Evolutionary conservation across 2,329 filamentous ascomycete species (phyloP), one percentile per base, ranked within the genome.

Genomic region (Fusarium sp.): DNA sequence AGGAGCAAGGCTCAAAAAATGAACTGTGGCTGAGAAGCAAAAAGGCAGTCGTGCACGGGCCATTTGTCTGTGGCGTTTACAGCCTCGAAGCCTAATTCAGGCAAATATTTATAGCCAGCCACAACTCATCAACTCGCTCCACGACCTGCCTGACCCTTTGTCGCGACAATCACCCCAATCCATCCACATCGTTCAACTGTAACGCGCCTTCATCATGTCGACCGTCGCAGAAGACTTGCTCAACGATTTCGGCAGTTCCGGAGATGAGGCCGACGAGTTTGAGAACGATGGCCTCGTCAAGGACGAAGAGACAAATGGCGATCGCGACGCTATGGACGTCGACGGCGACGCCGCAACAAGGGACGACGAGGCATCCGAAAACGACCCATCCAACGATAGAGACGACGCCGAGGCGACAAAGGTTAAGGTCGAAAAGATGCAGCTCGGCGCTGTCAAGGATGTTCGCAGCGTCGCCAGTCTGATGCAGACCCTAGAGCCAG

Each of bases 221-320:
- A 97, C 95, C 52, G 89, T 97, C 73, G 96, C 94, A 72, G 95
- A 98, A 80, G 96, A 98, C 82, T 90, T 99, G 13, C 88, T 98
- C 77, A 94, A 97, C 80, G 94, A 97, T 65, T 84, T 85, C 67
- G 83, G 81, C 10, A 83, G 80, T 80, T 94, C 92, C 7, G 95
- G 92, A 61, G 94, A 94, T 62, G 94, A 97, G 78, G 90, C 89
- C 41, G 92, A 92, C 71, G 90, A 91, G 39, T 86, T 90, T 35
- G 86, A 88, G 56, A 86, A 89, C 67, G 85, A 88, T 74, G 85
- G 84, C 63, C 82, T 84, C 63, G 83, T 86, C 45, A 83, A 85
- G 61, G 82, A 85, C 33, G 80, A 84, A 20, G 81, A 83, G 65
- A 74, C 81, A 76, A 84, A 84, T 69, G 82, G 80, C 59, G 88